Evolutionary conservation across 2,329 filamentous ascomycete species (phyloP).

Genomic region (Elsinoe australis): DNA sequence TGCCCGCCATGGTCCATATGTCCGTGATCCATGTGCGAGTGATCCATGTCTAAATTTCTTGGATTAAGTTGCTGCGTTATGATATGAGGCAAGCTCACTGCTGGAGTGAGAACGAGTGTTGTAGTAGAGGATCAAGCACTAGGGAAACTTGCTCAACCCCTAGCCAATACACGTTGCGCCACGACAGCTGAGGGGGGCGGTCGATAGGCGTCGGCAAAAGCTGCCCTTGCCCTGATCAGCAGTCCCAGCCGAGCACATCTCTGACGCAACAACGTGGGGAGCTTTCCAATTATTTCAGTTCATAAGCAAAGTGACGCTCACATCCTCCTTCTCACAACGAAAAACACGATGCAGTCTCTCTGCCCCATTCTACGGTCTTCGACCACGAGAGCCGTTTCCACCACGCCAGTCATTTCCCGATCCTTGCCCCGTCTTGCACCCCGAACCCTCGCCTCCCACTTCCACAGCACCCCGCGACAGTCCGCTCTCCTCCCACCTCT

Average conservation of each 20-base stretch:
- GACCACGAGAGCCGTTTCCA: too few relatives aligned
- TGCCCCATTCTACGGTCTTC: background rate
- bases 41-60: slow-evolving; percentile 18
- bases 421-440: background rate
- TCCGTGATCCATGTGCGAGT: slow-evolving; percentile 20
- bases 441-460: background rate
- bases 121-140: background rate
- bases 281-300: slow-evolving; percentile 1
- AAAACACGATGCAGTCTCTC: background rate
- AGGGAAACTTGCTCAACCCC: slow-evolving; percentile 8
- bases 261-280: too few relatives aligned
- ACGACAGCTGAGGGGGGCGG: background rate
- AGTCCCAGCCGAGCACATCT: too few relatives aligned
- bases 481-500: slow-evolving; percentile 29
- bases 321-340: background rate
- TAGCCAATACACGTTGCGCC: slow-evolving; percentile 1
- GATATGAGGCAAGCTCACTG: too few relatives aligned
- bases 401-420: background rate
- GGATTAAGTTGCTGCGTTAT: background rate
- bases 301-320: background rate
- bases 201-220: background rate
- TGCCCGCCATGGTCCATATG: slow-evolving; percentile 47
- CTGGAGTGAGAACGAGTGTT: too few relatives aligned
- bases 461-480: background rate
- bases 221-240: background rate